Percentiles rank a stretch among this genome's conserved stretches.
Conservation (phyloP, 805 yeast genomes). For the Starmerella potacharoeniae region DNA sequence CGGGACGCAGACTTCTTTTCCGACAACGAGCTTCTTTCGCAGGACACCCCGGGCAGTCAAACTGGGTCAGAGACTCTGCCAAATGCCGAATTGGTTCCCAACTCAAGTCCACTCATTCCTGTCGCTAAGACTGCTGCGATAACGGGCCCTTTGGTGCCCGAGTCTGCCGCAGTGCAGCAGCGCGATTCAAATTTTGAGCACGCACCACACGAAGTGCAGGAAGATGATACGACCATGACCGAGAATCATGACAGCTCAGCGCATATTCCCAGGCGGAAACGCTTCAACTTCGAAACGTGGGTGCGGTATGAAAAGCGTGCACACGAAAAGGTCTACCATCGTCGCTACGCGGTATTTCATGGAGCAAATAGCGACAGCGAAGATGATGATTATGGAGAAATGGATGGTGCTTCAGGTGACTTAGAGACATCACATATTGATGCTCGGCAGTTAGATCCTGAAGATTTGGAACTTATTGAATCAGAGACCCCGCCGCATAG, state of each 20-base stretch:
- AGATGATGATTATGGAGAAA: slow-evolving; percentile 16
- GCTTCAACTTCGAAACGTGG: slow-evolving; percentile 15
- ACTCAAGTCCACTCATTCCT: background rate
- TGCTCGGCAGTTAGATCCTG: background rate
- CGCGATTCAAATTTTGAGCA: background rate
- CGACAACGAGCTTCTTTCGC: background rate
- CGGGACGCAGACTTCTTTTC: background rate
- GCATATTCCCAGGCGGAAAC: slow-evolving; percentile 6
- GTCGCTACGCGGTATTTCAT: slow-evolving; percentile 9
- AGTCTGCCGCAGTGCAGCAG: background rate
- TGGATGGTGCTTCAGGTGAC: background rate
- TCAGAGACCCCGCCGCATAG: background rate
- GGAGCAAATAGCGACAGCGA: slow-evolving; percentile 20
- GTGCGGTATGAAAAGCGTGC: slow-evolving; percentile 12
- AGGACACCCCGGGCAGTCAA: background rate
- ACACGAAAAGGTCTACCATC: slow-evolving; percentile 14
- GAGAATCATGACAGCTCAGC: background rate
- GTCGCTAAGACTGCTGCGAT: background rate
- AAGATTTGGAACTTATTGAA: background rate
- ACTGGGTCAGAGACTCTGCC: background rate
- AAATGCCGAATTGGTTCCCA: background rate
- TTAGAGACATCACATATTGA: background rate
- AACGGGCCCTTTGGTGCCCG: background rate
- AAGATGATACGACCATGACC: background rate
- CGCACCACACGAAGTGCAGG: background rate